Conservation (phyloP, 2,329 filamentous ascomycete genomes). For the Thelonectria olida region DNA sequence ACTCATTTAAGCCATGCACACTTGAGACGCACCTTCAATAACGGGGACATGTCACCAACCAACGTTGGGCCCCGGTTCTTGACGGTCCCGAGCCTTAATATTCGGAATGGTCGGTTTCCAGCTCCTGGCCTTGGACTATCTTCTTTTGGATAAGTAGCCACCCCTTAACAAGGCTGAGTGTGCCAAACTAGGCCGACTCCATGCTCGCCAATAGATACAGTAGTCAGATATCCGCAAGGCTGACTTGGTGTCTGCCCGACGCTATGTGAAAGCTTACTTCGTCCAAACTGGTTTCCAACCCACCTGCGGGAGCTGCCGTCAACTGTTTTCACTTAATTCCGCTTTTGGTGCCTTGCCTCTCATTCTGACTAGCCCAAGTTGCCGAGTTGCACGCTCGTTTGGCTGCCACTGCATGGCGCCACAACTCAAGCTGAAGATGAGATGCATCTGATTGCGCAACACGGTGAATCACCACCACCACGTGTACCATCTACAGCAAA, state of each 20-base stretch:
- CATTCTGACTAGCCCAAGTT: not conserved
- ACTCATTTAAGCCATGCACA: not conserved
- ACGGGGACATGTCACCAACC: not conserved
- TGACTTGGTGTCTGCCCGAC: conserved; percentile 1
- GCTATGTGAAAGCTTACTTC: not conserved
- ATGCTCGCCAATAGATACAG: not conserved
- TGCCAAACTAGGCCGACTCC: not conserved
- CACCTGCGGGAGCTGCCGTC: not conserved
- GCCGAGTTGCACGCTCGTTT: not conserved
- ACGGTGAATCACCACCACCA: not conserved
- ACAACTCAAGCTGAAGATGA: not conserved
- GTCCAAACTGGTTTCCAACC: not conserved
- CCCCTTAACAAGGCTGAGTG: conserved; percentile 1
- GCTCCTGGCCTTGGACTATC: not conserved
- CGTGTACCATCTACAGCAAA: not conserved
- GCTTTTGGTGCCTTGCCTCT: not conserved
- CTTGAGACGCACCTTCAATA: not conserved
- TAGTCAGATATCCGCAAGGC: not conserved
- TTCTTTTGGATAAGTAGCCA: not conserved
- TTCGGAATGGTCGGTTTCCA: not conserved
- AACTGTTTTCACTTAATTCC: not conserved
- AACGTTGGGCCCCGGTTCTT: not conserved
- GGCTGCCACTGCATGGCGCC: not conserved
- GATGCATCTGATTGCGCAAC: not conserved
- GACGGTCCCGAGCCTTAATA: not conserved